These are phyloP conservation scores for Pichia kluyveri DNA, from an alignment of 805 yeast genomes.

Conservation along the genomic window DNA sequence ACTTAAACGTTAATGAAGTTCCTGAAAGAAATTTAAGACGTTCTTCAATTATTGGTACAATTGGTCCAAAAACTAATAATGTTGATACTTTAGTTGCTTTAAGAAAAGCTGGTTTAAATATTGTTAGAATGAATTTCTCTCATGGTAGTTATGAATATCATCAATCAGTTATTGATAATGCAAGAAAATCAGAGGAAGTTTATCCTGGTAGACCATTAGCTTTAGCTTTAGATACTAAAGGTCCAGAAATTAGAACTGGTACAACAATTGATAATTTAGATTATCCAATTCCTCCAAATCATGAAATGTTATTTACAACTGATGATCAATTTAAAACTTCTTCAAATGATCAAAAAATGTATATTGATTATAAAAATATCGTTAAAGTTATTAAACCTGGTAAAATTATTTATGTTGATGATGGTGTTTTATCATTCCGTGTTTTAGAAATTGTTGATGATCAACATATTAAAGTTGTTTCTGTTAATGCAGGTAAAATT, in stretches of 20 bases:
- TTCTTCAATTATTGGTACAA: constrained; percentile 95
- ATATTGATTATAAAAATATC: constrained; percentile 90
- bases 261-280: constrained; percentile 75
- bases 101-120: constrained; percentile 96
- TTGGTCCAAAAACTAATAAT: constrained; percentile 95
- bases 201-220: constrained; percentile 96
- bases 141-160: constrained; percentile 98
- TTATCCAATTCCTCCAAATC: constrained; percentile 74
- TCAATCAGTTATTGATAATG: constrained; percentile 92
- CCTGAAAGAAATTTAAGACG: constrained; percentile 82
- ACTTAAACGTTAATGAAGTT: constrained; percentile 61
- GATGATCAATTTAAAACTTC: constrained; percentile 66
- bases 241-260: constrained; percentile 99
- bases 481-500: constrained; percentile 92
- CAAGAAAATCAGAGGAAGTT: constrained; percentile 84
- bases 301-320: constrained; percentile 89
- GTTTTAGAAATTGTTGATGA: constrained; percentile 78
- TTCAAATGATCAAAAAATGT: constrained; percentile 79
- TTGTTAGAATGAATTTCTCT: constrained; percentile 98
- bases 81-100: constrained; percentile 77
- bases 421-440: constrained; percentile 94
- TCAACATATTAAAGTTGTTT: constrained; percentile 72
- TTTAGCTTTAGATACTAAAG: constrained; percentile 97
- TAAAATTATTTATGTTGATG: constrained; percentile 89
- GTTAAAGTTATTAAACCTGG: constrained; percentile 87